Base-by-base conservation (phyloP, 805 yeast species). In the Wickerhamomyces kurtzmanii region DNA sequence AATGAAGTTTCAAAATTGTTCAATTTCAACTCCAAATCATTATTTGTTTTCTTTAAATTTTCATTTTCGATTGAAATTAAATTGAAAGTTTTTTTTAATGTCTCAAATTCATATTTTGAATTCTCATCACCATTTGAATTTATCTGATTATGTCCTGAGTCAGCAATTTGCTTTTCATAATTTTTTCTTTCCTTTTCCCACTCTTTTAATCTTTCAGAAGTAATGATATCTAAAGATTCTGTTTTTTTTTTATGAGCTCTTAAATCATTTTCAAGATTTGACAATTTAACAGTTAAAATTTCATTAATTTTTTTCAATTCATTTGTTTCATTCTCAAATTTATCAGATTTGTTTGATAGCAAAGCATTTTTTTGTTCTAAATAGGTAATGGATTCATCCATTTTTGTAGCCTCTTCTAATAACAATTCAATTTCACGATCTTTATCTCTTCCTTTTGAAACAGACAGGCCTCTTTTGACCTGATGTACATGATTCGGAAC, bases 1-100 rank as follows among this genome's bases (percentile, higher is more conserved):
- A 37, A 25, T 3, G 35, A 22, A 9, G 47, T 45, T 20, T 51
- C 51, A 14, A 65, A 42, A 17, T 36, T 34, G 15, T 49, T 50
- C 9, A 46, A 31, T 29, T 70, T 61, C n/a, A 64, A 51, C 10
- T 65, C 64, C 72, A 81, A 67, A 31, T 56, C 59, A 5, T 57
- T 45, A 8, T 65, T 35, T 29, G 54, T 51, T 24, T 49, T 55
- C 32, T 53, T 59, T 40, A 50, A 43, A n/a, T 32, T 44, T 27
- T 48, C 64, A 31, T 55, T 47, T 28, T 50, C 52, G 16, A 50
- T 39, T 4, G 55, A 47, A 10, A 50, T 37, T 3, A 40, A 29
- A 12, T 46, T 42, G 12, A 48, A 26, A n/a, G n/a, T 13, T 17
- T 23, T 13, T 18, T 28, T 32, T 17, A 32, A 24, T 23, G 22